Conservation (phyloP, 2,329 filamentous ascomycete genomes). For the Penicillium freii region DNA sequence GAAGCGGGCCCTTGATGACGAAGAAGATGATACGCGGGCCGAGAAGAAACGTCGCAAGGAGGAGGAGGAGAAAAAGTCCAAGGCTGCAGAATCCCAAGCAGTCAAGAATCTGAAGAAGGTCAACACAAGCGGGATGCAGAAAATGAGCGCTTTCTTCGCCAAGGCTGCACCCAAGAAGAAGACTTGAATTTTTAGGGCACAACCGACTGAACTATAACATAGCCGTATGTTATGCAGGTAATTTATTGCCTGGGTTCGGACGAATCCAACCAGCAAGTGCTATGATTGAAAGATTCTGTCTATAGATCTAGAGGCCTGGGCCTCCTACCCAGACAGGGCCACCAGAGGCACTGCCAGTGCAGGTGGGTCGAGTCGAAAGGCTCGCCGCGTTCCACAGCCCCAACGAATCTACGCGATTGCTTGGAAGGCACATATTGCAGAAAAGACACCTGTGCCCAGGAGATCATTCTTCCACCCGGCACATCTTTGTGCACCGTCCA, state of each 20-base stretch:
- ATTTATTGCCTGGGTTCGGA: neutral
- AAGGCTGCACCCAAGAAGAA: slow-evolving; percentile 52
- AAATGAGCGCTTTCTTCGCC: slow-evolving; percentile 90
- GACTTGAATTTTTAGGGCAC: slow-evolving; percentile 18
- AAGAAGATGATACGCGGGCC: slow-evolving; percentile 52
- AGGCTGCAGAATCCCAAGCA: slow-evolving; percentile 69
- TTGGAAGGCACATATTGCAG: neutral
- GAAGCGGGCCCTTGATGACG: slow-evolving; percentile 44
- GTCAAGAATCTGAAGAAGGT: slow-evolving; percentile 84
- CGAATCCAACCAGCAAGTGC: neutral
- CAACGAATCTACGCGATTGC: neutral
- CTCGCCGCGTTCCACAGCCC: neutral
- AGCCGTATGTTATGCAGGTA: neutral
- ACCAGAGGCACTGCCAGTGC: neutral
- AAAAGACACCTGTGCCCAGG: neutral
- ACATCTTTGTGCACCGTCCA: neutral
- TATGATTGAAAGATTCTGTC: neutral
- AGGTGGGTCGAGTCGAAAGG: neutral
- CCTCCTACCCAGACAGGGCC: neutral
- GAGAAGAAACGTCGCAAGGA: slow-evolving; percentile 85
- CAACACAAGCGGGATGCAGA: slow-evolving; percentile 91
- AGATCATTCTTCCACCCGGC: neutral
- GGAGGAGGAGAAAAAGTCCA: slow-evolving; percentile 83
- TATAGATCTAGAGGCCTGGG: neutral
- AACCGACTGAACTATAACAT: neutral